A percentile compares a stretch with the other conserved stretches of the same genome.
Evolutionary conservation across 139 green algal genomes (phyloP).

Genomic region (Eudorina sp.): DNA sequence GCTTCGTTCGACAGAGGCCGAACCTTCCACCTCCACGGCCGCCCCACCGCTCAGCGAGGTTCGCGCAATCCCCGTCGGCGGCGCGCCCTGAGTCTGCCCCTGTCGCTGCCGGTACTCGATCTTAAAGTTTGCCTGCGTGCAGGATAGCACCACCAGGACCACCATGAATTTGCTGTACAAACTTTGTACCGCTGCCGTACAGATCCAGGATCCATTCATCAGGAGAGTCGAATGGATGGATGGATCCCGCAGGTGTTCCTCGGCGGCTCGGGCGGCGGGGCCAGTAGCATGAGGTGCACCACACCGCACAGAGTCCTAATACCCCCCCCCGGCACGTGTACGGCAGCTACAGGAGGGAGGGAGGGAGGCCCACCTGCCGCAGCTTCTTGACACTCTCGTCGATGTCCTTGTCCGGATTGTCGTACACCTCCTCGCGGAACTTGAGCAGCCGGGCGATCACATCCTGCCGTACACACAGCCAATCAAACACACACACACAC

Average conservation of each 20-base stretch:
- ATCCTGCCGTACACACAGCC: not conserved
- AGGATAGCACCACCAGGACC: not conserved
- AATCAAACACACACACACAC: not conserved
- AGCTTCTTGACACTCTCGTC: conserved; percentile 56
- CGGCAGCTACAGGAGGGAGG: too few relatives aligned
- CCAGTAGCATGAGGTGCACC: too few relatives aligned
- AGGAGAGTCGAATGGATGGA: too few relatives aligned
- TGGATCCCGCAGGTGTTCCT: too few relatives aligned
- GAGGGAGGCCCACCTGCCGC: not conserved
- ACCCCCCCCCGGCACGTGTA: too few relatives aligned
- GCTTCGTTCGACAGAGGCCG: too few relatives aligned
- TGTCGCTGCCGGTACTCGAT: conserved; percentile 53
- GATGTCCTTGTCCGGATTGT: conserved; percentile 51
- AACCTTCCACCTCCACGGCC: too few relatives aligned
- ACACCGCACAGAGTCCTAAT: too few relatives aligned
- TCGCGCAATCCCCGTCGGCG: not conserved
- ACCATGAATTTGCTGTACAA: too few relatives aligned
- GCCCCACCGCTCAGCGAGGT: not conserved
- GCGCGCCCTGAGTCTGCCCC: not conserved
- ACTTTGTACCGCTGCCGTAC: too few relatives aligned
- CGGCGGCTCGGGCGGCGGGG: too few relatives aligned
- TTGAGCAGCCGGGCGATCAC: conserved; percentile 16
- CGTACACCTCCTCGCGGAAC: conserved; percentile 51
- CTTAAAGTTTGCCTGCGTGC: conserved; percentile 58
- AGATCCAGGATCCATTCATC: too few relatives aligned